Evolutionary conservation across 2,329 filamentous ascomycete genomes (phyloP).

Genomic region (Talaromyces islandicus): DNA sequence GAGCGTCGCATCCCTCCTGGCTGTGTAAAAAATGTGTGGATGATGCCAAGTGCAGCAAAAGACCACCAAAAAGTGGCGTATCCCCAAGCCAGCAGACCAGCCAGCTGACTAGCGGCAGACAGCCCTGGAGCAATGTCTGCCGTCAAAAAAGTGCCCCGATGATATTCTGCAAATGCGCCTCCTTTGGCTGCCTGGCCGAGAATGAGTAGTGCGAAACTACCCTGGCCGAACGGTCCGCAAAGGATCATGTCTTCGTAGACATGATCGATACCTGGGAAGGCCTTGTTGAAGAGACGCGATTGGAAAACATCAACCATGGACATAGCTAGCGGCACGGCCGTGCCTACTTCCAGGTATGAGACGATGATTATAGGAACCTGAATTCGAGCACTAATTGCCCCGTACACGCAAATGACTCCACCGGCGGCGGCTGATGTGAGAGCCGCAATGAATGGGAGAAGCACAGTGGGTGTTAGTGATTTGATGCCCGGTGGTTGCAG

Average conservation of each 20-base stretch:
- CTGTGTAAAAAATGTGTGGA: conserved; percentile 20
- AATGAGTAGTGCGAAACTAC: conserved; percentile 33
- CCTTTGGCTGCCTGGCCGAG: conserved; percentile 28
- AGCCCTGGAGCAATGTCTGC: conserved; percentile 25
- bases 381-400: conserved; percentile 19
- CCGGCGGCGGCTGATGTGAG: conserved; percentile 36
- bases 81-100: conserved; percentile 35
- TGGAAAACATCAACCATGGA: conserved; percentile 29
- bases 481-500: conserved; percentile 31
- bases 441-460: conserved; percentile 35
- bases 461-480: conserved; percentile 26
- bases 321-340: conserved; percentile 27
- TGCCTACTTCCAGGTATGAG: conserved; percentile 34
- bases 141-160: conserved; percentile 21
- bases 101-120: conserved; percentile 29
- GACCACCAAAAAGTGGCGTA: conserved; percentile 38
- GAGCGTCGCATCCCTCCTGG: conserved; percentile 15
- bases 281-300: conserved; percentile 23
- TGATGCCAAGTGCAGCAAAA: conserved; percentile 33
- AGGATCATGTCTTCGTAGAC: conserved; percentile 37
- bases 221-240: conserved; percentile 36
- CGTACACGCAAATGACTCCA: conserved; percentile 28
- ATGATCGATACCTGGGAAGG: conserved; percentile 16
- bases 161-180: conserved; percentile 19
- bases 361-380: conserved; percentile 37